Evolutionary conservation across 306 rosid genomes (phyloP), one percentile per base, ranked within the genome.

Genomic region (Begonia loranthoides): DNA sequence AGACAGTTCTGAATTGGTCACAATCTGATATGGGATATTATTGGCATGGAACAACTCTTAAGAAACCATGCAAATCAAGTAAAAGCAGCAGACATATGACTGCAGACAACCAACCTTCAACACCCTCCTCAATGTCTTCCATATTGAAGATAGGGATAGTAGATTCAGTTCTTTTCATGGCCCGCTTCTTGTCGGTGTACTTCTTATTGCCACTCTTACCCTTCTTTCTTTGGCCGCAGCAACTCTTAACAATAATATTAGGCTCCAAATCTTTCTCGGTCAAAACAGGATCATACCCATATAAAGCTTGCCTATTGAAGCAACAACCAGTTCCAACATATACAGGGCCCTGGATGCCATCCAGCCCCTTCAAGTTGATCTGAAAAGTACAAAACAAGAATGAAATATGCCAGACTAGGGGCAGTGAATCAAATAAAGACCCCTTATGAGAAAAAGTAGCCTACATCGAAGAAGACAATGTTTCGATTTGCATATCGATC

Each of bases 401-500:
- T 49, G 12, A 47, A 13, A 10, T 15, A 24, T 47, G 1, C 67
- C 11, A 33, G 8, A 9, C 13, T 12, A 51, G 38, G 9, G 51
- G 45, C 14, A 60, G 61, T 15, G 54, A 46, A 41, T 11, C 15
- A n/a, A 45, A 51, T 52, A 52, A 13, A 52, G n/a, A 60, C 48
- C 55, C 21, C 16, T 19, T 16, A 57, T 53, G 41, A 55, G 13
- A 50, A 50, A 34, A 44, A 43, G 53, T n/a, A 54, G 63, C 99
- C 6, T 79, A 92, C 99, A 64, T 92, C 99, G 12, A 92, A 86
- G 76, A 92, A 92, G 70, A 92, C 99, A 55, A 92, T 86, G 61
- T 92, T 92, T 55, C 99, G 93, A 77, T 92, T 92, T 61, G 99
- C 99, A 74, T 92, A 92, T 86, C 99, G 93, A 92, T 92, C 99